Percentiles rank a stretch among this genome's conserved stretches.
phyloP scores from a whole-genome alignment of 129 eudicot species.

The Ambrosia trifida region DNA sequence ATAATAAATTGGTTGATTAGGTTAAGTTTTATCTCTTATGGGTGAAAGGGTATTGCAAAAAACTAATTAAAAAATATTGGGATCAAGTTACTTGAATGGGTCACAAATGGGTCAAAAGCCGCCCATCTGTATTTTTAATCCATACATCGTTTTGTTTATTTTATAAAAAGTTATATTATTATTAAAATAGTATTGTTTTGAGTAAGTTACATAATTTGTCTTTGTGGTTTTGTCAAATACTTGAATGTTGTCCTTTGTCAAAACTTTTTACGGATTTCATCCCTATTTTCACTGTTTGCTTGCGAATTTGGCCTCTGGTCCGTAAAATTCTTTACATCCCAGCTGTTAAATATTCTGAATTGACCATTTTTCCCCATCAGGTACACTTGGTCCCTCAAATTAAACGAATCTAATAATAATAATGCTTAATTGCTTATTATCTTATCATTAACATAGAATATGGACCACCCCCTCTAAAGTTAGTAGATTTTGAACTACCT shows the following conservation, averaged over 20 bases:
- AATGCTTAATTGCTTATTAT: too few relatives aligned
- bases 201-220: background rate
- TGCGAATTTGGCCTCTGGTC: too few relatives aligned
- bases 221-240: background rate
- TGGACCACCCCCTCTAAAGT: too few relatives aligned
- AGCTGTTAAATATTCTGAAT: too few relatives aligned
- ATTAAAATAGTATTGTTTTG: background rate
- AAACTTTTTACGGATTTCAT: background rate
- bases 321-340: too few relatives aligned
- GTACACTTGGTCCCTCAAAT: too few relatives aligned
- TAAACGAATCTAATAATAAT: too few relatives aligned
- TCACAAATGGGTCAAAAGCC: background rate
- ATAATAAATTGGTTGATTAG: background rate
- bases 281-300: too few relatives aligned
- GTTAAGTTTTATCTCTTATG: background rate
- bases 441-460: too few relatives aligned
- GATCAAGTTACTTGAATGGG: background rate
- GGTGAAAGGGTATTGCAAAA: background rate
- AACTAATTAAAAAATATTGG: background rate
- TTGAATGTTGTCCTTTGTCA: background rate
- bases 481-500: too few relatives aligned
- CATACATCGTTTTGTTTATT: background rate
- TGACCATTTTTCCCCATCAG: too few relatives aligned
- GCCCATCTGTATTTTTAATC: background rate
- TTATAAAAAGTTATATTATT: background rate